Percentiles rank a stretch among this genome's conserved stretches.
phyloP scores from a whole-genome alignment of 768 basidiomycete species.

The Coprinopsis sp. region DNA sequence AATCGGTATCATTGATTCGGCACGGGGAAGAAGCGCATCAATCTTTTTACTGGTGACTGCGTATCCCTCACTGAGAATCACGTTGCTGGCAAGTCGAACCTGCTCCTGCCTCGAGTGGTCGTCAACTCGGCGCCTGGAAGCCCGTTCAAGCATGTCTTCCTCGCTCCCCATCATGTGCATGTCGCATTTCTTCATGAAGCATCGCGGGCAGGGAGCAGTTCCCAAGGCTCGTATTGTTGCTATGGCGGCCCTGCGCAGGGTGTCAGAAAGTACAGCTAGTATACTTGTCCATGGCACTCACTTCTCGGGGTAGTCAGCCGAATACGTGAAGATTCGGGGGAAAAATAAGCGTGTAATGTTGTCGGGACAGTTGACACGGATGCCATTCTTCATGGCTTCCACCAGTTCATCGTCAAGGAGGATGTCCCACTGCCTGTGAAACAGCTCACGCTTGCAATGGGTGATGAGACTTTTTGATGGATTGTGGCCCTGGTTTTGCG shows the following conservation, averaged over 20 bases:
- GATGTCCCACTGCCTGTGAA: neutral
- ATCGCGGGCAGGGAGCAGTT: neutral
- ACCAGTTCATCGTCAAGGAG: neutral
- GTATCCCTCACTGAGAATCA: neutral
- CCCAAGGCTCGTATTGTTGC: neutral
- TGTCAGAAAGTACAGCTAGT: neutral
- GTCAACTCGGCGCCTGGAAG: neutral
- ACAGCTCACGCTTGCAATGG: neutral
- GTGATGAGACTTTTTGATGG: neutral
- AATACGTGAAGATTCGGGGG: neutral
- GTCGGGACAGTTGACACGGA: too few species aligned
- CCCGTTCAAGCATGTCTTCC: neutral
- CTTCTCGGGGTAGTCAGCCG: neutral
- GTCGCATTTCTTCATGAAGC: neutral
- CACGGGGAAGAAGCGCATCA: neutral
- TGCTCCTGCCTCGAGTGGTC: neutral
- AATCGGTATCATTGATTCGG: too few species aligned
- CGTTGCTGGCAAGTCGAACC: neutral
- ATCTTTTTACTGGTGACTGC: neutral
- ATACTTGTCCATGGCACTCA: neutral
- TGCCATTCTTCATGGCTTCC: neutral
- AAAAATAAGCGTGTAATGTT: slow-evolving; percentile 40
- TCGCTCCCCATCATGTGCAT: neutral
- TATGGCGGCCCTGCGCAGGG: neutral
- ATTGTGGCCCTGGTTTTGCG: neutral